phyloP scores from a whole-genome alignment of 805 yeast genomes.

The Candida pini region DNA sequence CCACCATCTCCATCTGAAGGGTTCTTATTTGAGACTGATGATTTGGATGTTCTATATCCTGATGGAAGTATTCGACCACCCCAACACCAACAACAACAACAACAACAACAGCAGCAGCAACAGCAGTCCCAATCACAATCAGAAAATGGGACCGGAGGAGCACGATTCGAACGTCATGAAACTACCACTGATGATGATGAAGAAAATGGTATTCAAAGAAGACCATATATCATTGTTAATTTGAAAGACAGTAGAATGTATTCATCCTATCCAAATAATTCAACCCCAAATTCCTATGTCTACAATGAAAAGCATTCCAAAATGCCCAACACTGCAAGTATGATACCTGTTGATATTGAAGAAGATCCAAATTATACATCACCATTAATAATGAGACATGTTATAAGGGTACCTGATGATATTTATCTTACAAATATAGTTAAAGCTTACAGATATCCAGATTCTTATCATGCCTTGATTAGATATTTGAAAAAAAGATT shows the following conservation, averaged over 20 bases:
- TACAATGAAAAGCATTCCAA: slow-evolving; percentile 46
- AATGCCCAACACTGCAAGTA: slow-evolving; percentile 45
- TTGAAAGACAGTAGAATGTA: slow-evolving; percentile 24
- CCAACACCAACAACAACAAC: too few relatives aligned
- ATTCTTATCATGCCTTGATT: slow-evolving; percentile 56
- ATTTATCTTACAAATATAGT: slow-evolving; percentile 36
- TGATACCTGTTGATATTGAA: slow-evolving; percentile 35
- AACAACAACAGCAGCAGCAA: too few relatives aligned
- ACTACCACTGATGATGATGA: slow-evolving; percentile 21
- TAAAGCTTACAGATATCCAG: slow-evolving; percentile 56
- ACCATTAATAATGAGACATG: slow-evolving; percentile 52
- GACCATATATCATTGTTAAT: slow-evolving; percentile 28
- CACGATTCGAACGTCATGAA: too few relatives aligned
- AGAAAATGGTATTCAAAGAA: slow-evolving; percentile 10
- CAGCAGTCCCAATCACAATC: neutral
- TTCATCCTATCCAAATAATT: slow-evolving; percentile 28
- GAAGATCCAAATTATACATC: slow-evolving; percentile 43
- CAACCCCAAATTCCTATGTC: slow-evolving; percentile 38
- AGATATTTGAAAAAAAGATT: slow-evolving; percentile 49
- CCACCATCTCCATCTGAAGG: slow-evolving; percentile 30
- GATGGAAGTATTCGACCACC: neutral
- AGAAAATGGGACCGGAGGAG: neutral
- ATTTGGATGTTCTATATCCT: slow-evolving; percentile 2
- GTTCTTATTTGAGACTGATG: slow-evolving; percentile 10
- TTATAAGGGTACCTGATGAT: slow-evolving; percentile 48